Evolutionary conservation across 2,329 filamentous ascomycete genomes (phyloP), one percentile per base, ranked within the genome.

Genomic region (Colletotrichum sp.): DNA sequence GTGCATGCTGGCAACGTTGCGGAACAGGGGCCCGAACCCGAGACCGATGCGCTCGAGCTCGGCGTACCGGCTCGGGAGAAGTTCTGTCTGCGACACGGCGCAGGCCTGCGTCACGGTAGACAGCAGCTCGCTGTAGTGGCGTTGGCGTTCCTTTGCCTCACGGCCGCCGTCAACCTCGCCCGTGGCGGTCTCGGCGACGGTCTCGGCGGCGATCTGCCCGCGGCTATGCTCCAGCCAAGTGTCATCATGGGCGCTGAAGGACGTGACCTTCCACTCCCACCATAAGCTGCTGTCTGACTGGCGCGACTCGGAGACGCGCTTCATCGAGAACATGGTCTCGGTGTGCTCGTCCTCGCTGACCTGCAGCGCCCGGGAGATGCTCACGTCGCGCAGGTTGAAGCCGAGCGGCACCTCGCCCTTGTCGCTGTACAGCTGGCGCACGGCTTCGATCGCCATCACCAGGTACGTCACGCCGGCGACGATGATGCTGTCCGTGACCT

Each of bases 401-500:
- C 79, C 77, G 7, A 74, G 30, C 13, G 79, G 75, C 18, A 60
- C 68, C 10, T 65, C 34, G 12, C 59, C 39, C n/a, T 55, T 70
- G 61, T 60, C 48, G 21, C 26, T 15, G 13, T 79, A 78, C 16
- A 69, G 65, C 55, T 76, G 74, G 59, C 77, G 78, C 10, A 77
- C 67, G 5, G 74, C 78, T 43, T 79, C 78, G n/a, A 77, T 70
- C 4, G 72, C 75, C 76, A 85, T 80, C 16, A 83, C 82, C 5
- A 83, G 79, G 26, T 80, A 79, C 43, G 83, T 85, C 12, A 82
- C 80, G 18, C 81, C 84, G 70, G 86, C 82, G 70, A 84, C 84
- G 78, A 87, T 85, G 74, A 84, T 83, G 63, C 85, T 81, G 78
- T 82, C 87, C 71, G 87, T 84, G 79, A 88, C 86, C 30, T 80